Base-by-base conservation (phyloP, 140 eudicot genomes). In the Cichorium intybus region DNA sequence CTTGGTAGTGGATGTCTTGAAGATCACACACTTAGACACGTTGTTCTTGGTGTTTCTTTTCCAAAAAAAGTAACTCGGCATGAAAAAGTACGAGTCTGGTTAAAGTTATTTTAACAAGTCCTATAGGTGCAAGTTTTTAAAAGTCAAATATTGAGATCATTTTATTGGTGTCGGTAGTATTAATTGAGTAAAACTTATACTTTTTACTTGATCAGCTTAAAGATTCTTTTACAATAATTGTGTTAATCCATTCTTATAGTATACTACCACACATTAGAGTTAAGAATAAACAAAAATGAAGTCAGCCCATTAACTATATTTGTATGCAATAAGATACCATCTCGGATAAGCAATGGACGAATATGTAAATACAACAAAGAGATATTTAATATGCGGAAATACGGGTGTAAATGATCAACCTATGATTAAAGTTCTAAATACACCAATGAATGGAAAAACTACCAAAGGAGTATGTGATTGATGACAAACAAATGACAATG, bases 1-100 rank as follows among this genome's bases (percentile, higher is more conserved):
- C 43, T 1, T 64, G 5, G 31, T 48, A 47, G 70, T 47, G 59
- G 70, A 29, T 28, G 59, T 48, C 70, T 28, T 28, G 4, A 64
- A 27, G 58, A 47, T 27, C 47, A 47, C 69, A 26, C 59, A 64
- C 59, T 33, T 20, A 64, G 21, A 31, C 59, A 28, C 24, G 18
- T 28, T 64, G 12, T 24, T 12, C 20, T 10, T 18, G 45, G 23
- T 15, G 16, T 43, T 24, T 59, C 33, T 59, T 24, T 24, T 12
- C 16, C 52, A 12, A 1, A 21, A 62, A 62, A 15, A 0, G 43
- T 24, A 45, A 58, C 48, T 24, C 1, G 43, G 28, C 20, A 24
- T n/a, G 46, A 24, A 4, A 24, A 62, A 33, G 24, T 58, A 45
- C 47, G 23, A 59, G 64, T 34, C 4, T 59, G 10, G 39, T 20